Conservation (phyloP, 768 basidiomycete genomes). For the Podaxis sp. region DNA sequence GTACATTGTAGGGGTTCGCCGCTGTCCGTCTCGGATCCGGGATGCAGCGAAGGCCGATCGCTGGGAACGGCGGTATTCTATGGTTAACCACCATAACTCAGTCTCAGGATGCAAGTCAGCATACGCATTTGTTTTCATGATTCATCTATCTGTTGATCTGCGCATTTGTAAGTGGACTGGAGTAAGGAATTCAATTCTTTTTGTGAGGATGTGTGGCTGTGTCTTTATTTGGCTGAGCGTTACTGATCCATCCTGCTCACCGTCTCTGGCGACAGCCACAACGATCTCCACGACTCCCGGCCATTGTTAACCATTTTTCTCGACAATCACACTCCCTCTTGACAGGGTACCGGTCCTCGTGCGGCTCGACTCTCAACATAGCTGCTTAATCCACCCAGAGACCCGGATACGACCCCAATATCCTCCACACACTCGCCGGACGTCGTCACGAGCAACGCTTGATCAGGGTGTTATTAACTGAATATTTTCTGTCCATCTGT, state of each 20-base stretch:
- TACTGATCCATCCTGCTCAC: not conserved
- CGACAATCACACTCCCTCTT: not conserved
- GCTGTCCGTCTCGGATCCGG: no score
- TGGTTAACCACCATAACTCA: no score
- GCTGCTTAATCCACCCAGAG: not conserved
- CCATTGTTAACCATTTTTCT: not conserved
- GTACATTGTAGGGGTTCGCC: no score
- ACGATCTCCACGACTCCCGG: not conserved
- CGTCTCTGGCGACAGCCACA: not conserved
- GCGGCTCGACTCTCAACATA: not conserved
- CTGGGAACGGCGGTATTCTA: no score
- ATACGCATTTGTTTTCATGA: no score
- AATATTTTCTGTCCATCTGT: not conserved
- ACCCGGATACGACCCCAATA: not conserved
- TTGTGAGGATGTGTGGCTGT: conserved; percentile 2
- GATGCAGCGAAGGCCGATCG: no score
- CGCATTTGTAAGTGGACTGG: not conserved
- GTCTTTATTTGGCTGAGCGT: conserved; percentile 1
- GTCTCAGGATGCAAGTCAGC: no score
- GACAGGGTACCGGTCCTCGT: not conserved
- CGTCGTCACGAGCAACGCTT: not conserved
- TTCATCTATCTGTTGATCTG: not conserved
- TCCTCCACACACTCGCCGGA: not conserved
- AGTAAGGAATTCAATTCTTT: not conserved
- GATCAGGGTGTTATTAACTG: not conserved